Base-by-base conservation (phyloP, 1,284 basidiomycete genomes). In the Ustilago xerochloae region DNA sequence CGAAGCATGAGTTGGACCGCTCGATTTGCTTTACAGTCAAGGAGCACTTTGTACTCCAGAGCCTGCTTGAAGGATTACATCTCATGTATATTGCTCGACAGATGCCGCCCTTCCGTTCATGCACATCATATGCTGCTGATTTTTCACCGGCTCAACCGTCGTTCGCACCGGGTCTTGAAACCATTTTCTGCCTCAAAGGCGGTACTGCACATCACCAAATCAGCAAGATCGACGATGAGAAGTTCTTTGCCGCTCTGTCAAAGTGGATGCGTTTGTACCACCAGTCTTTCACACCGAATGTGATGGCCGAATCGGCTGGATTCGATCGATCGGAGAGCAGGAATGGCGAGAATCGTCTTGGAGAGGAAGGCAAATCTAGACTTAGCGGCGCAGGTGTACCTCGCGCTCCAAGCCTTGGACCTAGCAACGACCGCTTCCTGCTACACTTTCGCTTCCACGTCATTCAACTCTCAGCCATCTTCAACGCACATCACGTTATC, bases 381-480 rank as follows among this genome's bases (percentile, higher is more conserved):
- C 9, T 9, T n/a, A 35, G 20, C 33, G n/a, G 36, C 8, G 35
- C 61, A 24, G 12, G 45, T 24, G 32, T 6, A 32, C 16, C 20
- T 33, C 58, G 58, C 12, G 18, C 57, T 30, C 63, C 52, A 6
- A 72, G 22, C 15, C 28, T 72, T 16, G 69, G 63, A n/a, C 69
- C 63, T 15, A 72, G 47, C 69, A 72, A 72, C 49, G 69, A 72
- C 24, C 63, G 64, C 8, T 72, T 72, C 36, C 43, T 56, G 51
- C 53, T 72, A 50, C 69, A 72, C 24, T 72, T 72, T 29, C 56
- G 69, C 6, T 72, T 58, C 30, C 69, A 72, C 13, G 63, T 66
- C 15, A 54, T 72, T 12, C 63, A 72, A 55, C 59, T 72, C 6
- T 72, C 69, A 38, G 49, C 32, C 32, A 56, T 72, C 18, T 72